phyloP scores from a whole-genome alignment of 2,329 filamentous ascomycete genomes.

The Aspergillus brasiliensis region DNA sequence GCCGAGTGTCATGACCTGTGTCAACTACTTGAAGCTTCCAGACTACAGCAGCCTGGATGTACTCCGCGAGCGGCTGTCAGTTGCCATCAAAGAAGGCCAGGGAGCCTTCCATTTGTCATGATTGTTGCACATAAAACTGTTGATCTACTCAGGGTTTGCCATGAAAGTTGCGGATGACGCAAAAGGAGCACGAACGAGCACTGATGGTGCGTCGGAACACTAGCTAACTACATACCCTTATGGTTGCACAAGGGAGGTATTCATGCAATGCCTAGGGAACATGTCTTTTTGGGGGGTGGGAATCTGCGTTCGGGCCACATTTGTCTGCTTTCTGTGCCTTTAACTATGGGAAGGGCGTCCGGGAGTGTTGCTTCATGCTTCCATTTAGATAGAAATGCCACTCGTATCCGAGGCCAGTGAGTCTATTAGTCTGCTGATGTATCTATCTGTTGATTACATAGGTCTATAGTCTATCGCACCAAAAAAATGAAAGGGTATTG shows the following conservation, averaged over 20 bases:
- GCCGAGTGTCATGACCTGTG: slow-evolving; percentile 99
- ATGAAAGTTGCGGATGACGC: background rate
- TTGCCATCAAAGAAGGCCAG: slow-evolving; percentile 92
- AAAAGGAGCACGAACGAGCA: background rate
- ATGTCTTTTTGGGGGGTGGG: background rate
- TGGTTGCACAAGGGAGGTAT: slow-evolving; percentile 19
- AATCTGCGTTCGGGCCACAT: background rate
- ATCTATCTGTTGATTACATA: slow-evolving; percentile 1
- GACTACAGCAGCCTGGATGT: slow-evolving; percentile 82
- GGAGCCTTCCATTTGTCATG: slow-evolving; percentile 95
- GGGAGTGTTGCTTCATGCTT: background rate
- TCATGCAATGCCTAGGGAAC: slow-evolving; percentile 4
- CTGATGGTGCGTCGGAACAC: slow-evolving; percentile 13
- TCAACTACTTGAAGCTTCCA: slow-evolving; percentile 97
- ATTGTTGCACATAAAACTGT: background rate
- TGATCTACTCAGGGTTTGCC: background rate
- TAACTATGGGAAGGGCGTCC: background rate
- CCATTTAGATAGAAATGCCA: slow-evolving; percentile 11
- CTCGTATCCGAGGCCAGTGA: background rate
- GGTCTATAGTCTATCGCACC: slow-evolving; percentile 1
- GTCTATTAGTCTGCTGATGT: slow-evolving; percentile 9
- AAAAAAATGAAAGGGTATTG: slow-evolving; percentile 4
- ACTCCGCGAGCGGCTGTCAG: slow-evolving; percentile 75
- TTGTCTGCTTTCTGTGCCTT: background rate
- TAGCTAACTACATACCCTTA: slow-evolving; percentile 16